Evolutionary conservation across 2,329 filamentous ascomycete genomes (phyloP).

Genomic region (Onygenales sp.): DNA sequence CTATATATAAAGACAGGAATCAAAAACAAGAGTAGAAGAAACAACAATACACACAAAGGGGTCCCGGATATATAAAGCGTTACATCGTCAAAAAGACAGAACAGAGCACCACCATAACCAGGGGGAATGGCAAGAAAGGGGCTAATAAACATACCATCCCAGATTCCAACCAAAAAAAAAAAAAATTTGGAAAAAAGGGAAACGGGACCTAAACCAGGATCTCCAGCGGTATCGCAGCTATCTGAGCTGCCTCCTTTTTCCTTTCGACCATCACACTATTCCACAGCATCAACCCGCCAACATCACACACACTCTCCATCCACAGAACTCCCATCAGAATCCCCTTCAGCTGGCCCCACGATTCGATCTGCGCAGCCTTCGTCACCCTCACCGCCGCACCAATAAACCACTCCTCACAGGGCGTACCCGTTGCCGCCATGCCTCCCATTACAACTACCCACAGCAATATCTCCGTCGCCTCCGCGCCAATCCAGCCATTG

Average conservation of each 20-base stretch:
- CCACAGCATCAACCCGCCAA: constrained; percentile 21
- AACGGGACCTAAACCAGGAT: too few relatives aligned
- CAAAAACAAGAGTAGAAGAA: too few relatives aligned
- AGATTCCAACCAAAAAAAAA: too few relatives aligned
- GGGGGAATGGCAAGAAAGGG: too few relatives aligned
- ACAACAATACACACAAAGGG: too few relatives aligned
- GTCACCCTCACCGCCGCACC: constrained; percentile 16
- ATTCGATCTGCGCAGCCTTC: constrained; percentile 12
- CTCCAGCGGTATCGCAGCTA: too few relatives aligned
- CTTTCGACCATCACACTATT: not conserved
- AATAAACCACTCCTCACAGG: constrained; percentile 26
- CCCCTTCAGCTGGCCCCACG: constrained; percentile 19
- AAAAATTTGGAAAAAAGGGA: too few relatives aligned
- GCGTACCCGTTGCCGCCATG: constrained; percentile 25
- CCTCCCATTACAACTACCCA: constrained; percentile 30
- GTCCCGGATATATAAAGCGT: too few relatives aligned
- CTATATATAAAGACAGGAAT: too few relatives aligned
- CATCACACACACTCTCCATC: constrained; percentile 27
- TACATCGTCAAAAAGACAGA: too few relatives aligned
- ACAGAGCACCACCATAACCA: too few relatives aligned
- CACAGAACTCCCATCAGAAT: constrained; percentile 22
- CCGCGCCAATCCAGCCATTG: constrained; percentile 14
- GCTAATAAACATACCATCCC: too few relatives aligned
- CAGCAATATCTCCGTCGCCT: constrained; percentile 16
- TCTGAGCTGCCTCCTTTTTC: not conserved